Percentiles rank a stretch among this genome's conserved stretches.
Evolutionary conservation across 805 yeast species (phyloP).

Genomic region (Ogataea neopini): DNA sequence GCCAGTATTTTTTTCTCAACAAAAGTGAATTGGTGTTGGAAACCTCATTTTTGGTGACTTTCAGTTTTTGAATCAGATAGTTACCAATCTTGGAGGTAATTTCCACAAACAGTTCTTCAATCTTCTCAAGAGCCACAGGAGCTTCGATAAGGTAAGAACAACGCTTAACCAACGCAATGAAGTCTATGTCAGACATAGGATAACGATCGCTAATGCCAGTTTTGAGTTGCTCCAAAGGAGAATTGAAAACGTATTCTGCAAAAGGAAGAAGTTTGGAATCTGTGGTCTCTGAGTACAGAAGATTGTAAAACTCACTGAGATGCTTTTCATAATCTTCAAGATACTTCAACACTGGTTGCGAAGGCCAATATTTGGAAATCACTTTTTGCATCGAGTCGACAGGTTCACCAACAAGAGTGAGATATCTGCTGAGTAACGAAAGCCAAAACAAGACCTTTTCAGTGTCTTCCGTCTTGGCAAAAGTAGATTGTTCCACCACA

Average conservation of each 20-base stretch:
- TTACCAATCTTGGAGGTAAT: constrained; percentile 49
- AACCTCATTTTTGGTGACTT: neutral
- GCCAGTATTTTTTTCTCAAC: constrained; percentile 31
- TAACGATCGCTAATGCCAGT: constrained; percentile 32
- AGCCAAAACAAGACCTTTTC: constrained; percentile 48
- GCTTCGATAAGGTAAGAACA: constrained; percentile 35
- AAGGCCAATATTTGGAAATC: constrained; percentile 19
- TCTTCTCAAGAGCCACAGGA: constrained; percentile 21
- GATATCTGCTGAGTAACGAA: constrained; percentile 44
- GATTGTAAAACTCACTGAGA: constrained; percentile 7
- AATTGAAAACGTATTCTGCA: constrained; percentile 37
- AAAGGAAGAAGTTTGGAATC: constrained; percentile 29
- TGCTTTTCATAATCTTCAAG: constrained; percentile 15
- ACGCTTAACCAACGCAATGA: constrained; percentile 46
- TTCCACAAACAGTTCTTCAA: constrained; percentile 35
- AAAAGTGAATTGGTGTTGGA: constrained; percentile 16
- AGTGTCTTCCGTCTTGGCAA: constrained; percentile 40
- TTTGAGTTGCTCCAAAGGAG: constrained; percentile 32
- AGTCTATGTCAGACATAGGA: constrained; percentile 49
- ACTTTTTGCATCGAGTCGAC: constrained; percentile 22
- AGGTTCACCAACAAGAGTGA: constrained; percentile 63
- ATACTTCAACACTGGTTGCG: constrained; percentile 2
- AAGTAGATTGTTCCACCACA: constrained; percentile 69
- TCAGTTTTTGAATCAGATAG: constrained; percentile 31
- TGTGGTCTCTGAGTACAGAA: neutral